Conservation (phyloP, 108 stramenopile genomes). For the Cylindrotheca fusiformis region DNA sequence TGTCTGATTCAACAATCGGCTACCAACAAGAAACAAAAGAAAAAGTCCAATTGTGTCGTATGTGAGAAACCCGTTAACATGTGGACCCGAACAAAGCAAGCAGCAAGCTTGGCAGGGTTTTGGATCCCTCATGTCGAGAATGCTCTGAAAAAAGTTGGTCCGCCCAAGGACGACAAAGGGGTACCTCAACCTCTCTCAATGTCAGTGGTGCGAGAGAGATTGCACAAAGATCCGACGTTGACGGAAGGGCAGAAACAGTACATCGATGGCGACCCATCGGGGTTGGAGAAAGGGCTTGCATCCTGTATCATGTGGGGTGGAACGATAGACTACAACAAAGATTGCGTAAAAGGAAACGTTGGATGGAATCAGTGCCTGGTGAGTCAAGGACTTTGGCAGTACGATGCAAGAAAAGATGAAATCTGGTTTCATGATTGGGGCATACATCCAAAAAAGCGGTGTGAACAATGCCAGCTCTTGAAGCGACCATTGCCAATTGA, state of each 20-base stretch:
- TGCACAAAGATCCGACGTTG: conserved; percentile 13
- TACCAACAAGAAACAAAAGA: not conserved
- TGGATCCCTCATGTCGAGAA: conserved; percentile 29
- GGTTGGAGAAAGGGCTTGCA: conserved; percentile 24
- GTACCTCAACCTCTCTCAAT: conserved; percentile 8
- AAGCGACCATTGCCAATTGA: conserved; percentile 14
- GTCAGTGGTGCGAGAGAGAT: conserved; percentile 6
- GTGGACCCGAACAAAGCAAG: conserved; percentile 30
- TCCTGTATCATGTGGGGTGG: conserved; percentile 29
- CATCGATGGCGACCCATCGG: conserved; percentile 34
- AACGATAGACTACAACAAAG: conserved; percentile 28
- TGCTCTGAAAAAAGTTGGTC: conserved; percentile 8
- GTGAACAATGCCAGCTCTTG: conserved; percentile 24
- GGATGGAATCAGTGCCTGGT: conserved; percentile 16
- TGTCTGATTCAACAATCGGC: conserved; percentile 23
- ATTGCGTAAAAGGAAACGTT: conserved; percentile 13
- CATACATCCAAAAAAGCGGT: conserved; percentile 28
- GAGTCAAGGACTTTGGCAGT: conserved; percentile 29
- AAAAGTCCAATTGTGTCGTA: conserved; percentile 14
- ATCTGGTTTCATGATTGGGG: conserved; percentile 35
- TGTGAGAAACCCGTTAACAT: conserved; percentile 22
- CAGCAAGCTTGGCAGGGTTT: conserved; percentile 31
- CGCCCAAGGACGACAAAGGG: not conserved
- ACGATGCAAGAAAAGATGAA: conserved; percentile 25
- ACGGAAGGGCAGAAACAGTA: conserved; percentile 25